A percentile compares a stretch with the other conserved stretches of the same genome.
Evolutionary conservation across 345 rosid genomes (phyloP).

Genomic region (Populus ilicifolia): DNA sequence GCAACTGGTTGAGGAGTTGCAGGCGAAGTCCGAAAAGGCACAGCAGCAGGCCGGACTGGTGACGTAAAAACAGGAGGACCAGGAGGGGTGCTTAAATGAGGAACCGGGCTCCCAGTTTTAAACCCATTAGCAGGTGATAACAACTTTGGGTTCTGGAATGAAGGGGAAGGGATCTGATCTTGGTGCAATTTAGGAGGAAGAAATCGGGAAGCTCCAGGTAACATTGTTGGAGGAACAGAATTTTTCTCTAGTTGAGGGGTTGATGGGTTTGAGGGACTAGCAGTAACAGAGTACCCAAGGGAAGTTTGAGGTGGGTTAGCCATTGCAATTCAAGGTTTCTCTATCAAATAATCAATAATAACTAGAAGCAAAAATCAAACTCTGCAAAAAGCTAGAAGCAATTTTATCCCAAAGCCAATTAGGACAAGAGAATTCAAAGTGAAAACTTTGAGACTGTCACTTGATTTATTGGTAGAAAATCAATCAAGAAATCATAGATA

Average conservation of each 20-base stretch:
- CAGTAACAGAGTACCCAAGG: constrained; percentile 40
- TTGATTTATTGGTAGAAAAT: background rate
- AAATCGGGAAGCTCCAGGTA: constrained; percentile 60
- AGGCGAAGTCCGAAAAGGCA: constrained; percentile 86
- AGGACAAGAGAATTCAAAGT: constrained; percentile 2
- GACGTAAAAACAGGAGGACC: constrained; percentile 87
- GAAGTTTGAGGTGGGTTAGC: constrained; percentile 55
- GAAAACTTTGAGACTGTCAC: constrained; percentile 12
- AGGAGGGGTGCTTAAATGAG: constrained; percentile 88
- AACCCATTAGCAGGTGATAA: constrained; percentile 63
- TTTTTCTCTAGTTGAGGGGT: constrained; percentile 40
- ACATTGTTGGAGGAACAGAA: constrained; percentile 38
- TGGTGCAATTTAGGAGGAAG: constrained; percentile 56
- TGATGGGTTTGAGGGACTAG: constrained; percentile 39
- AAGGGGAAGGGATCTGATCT: constrained; percentile 57
- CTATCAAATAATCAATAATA: constrained; percentile 12
- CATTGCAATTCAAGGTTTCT: constrained; percentile 42
- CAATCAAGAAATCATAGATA: background rate
- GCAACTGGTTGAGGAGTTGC: constrained; percentile 91
- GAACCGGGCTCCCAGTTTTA: constrained; percentile 56
- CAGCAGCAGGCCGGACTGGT: constrained; percentile 91
- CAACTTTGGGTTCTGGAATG: constrained; percentile 43
- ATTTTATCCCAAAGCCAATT: constrained; percentile 16
- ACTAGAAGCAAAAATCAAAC: constrained; percentile 17
- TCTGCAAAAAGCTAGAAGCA: constrained; percentile 4